A percentile compares a stretch with the other conserved stretches of the same genome.
Evolutionary conservation across 1,284 basidiomycete genomes (phyloP).

Genomic region (Paramarasmius palmivorus): DNA sequence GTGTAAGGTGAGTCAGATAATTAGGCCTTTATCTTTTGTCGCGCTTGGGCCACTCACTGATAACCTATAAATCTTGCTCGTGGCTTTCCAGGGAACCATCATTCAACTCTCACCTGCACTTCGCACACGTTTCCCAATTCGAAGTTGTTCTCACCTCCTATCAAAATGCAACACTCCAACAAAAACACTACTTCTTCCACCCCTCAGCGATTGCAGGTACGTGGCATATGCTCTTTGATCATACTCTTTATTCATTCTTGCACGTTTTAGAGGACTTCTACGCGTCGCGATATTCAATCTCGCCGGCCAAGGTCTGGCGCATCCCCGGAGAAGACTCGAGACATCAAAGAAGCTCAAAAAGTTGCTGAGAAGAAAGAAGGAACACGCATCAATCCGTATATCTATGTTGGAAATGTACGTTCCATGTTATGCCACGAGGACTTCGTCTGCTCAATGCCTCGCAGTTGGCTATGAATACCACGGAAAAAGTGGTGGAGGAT

Average conservation of each 20-base stretch:
- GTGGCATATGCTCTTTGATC: no score
- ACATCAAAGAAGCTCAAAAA: neutral
- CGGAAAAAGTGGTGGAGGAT: conserved; percentile 33
- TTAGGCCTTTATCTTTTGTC: neutral
- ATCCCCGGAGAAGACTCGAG: neutral
- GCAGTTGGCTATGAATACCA: conserved; percentile 34
- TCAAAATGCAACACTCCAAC: no score
- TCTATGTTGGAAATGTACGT: conserved; percentile 65
- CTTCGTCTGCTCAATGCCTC: neutral
- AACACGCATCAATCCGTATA: conserved; percentile 24
- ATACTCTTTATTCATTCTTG: neutral
- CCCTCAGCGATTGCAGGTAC: no score
- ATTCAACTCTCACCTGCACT: no score
- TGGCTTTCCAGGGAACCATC: no score
- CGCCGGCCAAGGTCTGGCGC: neutral
- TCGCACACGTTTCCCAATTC: no score
- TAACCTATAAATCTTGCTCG: no score
- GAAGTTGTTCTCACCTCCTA: no score
- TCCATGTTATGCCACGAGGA: conserved; percentile 1
- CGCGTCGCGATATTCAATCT: neutral
- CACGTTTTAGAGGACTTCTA: neutral
- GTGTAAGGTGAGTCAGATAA: neutral
- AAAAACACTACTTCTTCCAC: no score
- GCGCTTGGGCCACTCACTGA: neutral
- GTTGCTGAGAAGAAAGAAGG: neutral